Conservation (phyloP, 768 basidiomycete species). For the Mycena latifolia region DNA sequence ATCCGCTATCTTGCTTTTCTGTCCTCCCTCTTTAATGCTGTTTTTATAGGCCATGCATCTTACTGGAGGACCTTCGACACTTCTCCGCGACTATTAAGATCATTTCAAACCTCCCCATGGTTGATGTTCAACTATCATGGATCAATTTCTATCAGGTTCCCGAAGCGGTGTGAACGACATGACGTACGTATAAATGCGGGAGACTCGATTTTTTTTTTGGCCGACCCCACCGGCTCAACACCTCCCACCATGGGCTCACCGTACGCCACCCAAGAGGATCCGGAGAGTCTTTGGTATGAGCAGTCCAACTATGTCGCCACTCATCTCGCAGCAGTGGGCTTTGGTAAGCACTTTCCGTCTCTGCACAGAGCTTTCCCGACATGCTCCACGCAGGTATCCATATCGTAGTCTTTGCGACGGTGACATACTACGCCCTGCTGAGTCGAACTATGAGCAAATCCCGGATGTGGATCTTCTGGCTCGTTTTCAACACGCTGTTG, state of each 20-base stretch:
- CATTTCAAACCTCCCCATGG: too few species aligned
- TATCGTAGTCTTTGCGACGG: constrained; percentile 15
- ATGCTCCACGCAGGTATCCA: constrained; percentile 12
- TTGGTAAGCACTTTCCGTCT: constrained; percentile 4
- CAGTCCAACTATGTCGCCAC: constrained; percentile 24
- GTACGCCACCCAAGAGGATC: constrained; percentile 24
- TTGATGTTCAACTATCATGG: too few species aligned
- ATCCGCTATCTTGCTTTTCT: too few species aligned
- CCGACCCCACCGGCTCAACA: background rate
- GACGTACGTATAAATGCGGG: too few species aligned
- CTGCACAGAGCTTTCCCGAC: too few species aligned
- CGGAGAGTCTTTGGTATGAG: constrained; percentile 25
- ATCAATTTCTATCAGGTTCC: too few species aligned
- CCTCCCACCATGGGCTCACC: constrained; percentile 21
- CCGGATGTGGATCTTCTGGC: constrained; percentile 26
- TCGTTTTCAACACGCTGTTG: constrained; percentile 19
- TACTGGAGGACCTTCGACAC: too few species aligned
- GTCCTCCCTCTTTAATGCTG: too few species aligned
- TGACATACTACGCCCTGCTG: constrained; percentile 18
- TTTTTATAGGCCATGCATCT: too few species aligned
- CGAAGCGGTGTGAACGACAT: too few species aligned
- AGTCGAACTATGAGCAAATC: background rate
- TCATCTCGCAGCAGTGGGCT: constrained; percentile 24
- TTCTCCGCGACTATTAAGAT: too few species aligned
- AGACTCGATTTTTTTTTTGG: too few species aligned